These are phyloP conservation scores for Mycoemilia scoparia DNA, from an alignment of 192 early-diverging fungal species.

Conservation along the genomic window DNA sequence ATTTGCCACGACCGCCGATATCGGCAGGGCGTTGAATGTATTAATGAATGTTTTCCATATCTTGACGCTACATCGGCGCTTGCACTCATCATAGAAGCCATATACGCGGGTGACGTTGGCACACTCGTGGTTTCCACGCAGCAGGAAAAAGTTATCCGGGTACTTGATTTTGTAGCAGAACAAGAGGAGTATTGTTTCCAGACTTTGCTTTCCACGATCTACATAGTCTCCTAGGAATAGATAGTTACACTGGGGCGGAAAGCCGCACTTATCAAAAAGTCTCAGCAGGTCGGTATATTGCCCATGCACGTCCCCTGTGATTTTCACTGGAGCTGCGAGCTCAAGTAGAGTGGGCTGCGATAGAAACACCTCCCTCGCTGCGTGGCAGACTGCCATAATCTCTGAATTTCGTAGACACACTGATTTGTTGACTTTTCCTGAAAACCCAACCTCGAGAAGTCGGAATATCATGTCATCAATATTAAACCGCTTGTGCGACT, in stretches of 20 bases:
- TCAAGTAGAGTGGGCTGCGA: constrained; percentile 69
- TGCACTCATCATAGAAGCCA: constrained; percentile 96
- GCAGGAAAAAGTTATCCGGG: constrained; percentile 90
- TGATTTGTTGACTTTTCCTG: constrained; percentile 50
- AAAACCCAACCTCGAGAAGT: constrained; percentile 59
- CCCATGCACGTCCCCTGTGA: constrained; percentile 86
- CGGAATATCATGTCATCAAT: constrained; percentile 81
- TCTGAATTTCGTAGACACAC: constrained; percentile 74
- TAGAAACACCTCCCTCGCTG: constrained; percentile 74
- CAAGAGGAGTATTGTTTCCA: constrained; percentile 85
- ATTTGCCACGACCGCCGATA: constrained; percentile 76
- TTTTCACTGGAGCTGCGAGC: constrained; percentile 57
- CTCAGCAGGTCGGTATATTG: constrained; percentile 85
- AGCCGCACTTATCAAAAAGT: constrained; percentile 85
- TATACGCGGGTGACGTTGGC: constrained; percentile 86
- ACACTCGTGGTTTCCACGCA: constrained; percentile 94
- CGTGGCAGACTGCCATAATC: constrained; percentile 68
- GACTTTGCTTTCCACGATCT: constrained; percentile 85
- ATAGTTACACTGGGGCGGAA: constrained; percentile 81
- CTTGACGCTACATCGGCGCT: constrained; percentile 66
- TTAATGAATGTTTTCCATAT: constrained; percentile 86
- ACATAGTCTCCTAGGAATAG: constrained; percentile 93
- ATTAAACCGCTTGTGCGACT: constrained; percentile 36
- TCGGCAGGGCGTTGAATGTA: constrained; percentile 85
- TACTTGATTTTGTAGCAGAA: constrained; percentile 95